A percentile compares a stretch with the other conserved stretches of the same genome.
These are phyloP conservation scores for Rhododendron henanense DNA, from an alignment of 148 eudicot species.

Conservation along the genomic window DNA sequence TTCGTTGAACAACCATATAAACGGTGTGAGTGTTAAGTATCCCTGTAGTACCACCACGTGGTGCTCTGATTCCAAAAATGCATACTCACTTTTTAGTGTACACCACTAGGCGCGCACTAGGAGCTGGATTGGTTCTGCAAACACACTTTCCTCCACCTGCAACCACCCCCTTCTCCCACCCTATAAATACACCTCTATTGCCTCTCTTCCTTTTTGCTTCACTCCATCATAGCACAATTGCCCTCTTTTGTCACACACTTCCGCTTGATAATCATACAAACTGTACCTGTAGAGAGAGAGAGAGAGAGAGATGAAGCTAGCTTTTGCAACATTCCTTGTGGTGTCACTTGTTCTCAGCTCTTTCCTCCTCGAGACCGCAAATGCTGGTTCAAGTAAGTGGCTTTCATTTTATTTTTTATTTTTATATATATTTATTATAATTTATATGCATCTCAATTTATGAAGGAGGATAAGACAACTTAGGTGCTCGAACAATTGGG, in stretches of 20 bases:
- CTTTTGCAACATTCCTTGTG: slow-evolving; percentile 12
- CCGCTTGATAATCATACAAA: not conserved
- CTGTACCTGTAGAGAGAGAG: not conserved
- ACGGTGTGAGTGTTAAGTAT: no score
- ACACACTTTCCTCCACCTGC: not conserved
- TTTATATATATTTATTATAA: not conserved
- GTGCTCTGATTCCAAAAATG: not conserved
- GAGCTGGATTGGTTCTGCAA: not conserved
- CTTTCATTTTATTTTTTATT: not conserved
- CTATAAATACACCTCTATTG: not conserved
- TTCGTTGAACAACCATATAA: no score
- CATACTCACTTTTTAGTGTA: not conserved
- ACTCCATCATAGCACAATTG: not conserved
- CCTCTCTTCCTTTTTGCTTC: not conserved
- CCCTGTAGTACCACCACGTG: no score
- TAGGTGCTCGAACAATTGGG: not conserved
- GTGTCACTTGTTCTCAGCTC: slow-evolving; percentile 15
- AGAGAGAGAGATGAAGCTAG: slow-evolving; percentile 28
- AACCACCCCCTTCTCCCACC: not conserved
- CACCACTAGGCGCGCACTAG: not conserved
- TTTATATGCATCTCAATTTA: not conserved
- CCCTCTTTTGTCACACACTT: not conserved
- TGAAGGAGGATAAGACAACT: not conserved
- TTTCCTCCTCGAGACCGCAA: slow-evolving; percentile 28
- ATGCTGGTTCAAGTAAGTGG: slow-evolving; percentile 35